These are phyloP conservation scores for Carpinus viminea DNA, from an alignment of 306 rosid genomes.

Conservation along the genomic window DNA sequence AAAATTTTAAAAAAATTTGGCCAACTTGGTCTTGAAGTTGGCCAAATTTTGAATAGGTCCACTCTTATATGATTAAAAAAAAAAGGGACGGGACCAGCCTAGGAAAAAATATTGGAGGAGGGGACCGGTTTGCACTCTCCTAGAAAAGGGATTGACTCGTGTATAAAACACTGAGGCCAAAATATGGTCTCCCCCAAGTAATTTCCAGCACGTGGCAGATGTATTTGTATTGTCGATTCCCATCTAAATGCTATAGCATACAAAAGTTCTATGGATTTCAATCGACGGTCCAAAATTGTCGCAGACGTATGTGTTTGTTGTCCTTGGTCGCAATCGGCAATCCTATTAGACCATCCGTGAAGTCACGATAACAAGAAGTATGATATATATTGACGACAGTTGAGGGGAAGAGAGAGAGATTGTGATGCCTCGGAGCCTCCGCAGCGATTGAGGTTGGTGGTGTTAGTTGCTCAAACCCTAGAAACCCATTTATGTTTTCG, in stretches of 20 bases:
- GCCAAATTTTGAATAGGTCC: neutral
- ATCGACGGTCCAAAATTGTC: neutral
- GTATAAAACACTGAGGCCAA: neutral
- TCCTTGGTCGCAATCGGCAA: neutral
- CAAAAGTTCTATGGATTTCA: too few species aligned
- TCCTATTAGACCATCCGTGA: neutral
- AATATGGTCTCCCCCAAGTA: neutral
- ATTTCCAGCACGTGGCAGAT: neutral
- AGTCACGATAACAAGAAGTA: neutral
- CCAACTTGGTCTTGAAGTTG: neutral
- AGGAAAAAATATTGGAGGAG: neutral
- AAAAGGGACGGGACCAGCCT: neutral
- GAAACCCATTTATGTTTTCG: neutral
- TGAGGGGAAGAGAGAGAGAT: neutral
- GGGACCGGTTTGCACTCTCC: neutral
- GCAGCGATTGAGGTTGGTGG: slow-evolving; percentile 21
- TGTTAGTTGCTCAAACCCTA: slow-evolving; percentile 16
- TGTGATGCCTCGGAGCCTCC: neutral
- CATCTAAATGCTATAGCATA: too few species aligned
- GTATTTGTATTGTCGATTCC: neutral
- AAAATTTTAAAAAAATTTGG: too few species aligned
- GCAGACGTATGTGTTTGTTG: neutral
- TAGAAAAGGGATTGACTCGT: neutral
- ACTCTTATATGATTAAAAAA: neutral
- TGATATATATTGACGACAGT: neutral